phyloP scores from a whole-genome alignment of 129 eudicot genomes.

The Ambrosia artemisiifolia region DNA sequence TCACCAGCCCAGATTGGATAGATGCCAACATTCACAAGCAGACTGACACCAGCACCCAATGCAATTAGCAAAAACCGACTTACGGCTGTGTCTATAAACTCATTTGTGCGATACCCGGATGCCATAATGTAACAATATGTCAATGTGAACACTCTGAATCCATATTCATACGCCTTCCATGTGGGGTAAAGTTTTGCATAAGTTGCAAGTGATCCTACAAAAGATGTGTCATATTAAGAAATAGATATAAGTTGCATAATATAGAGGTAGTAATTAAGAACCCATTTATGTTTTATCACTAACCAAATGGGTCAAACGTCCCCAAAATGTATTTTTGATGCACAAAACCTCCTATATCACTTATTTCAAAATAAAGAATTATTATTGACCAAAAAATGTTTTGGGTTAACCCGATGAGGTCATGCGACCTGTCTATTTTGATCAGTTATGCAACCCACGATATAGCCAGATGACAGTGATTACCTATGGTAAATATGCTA shows the following conservation, averaged over 20 bases:
- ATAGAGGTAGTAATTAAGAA: background rate
- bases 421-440: background rate
- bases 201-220: conserved; percentile 66
- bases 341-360: background rate
- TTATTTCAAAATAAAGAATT: background rate
- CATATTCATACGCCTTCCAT: conserved; percentile 86
- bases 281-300: background rate
- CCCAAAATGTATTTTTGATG: conserved; percentile 10
- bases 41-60: conserved; percentile 67
- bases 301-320: background rate
- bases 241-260: background rate
- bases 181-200: conserved; percentile 74
- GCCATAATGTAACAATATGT: conserved; percentile 83
- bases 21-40: conserved; percentile 54
- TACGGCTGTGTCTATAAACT: conserved; percentile 49
- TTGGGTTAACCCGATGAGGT: background rate
- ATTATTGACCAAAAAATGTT: background rate
- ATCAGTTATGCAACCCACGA: background rate
- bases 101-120: conserved; percentile 68
- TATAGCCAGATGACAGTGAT: background rate
- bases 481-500: conserved; percentile 66
- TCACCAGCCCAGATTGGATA: conserved; percentile 97
- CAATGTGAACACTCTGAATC: conserved; percentile 81
- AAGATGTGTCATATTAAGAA: background rate
- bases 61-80: conserved; percentile 79